Evolutionary conservation across 495 filamentous ascomycete genomes (phyloP), one percentile per base, ranked within the genome.

Genomic region (Xylaria flabelliformis): DNA sequence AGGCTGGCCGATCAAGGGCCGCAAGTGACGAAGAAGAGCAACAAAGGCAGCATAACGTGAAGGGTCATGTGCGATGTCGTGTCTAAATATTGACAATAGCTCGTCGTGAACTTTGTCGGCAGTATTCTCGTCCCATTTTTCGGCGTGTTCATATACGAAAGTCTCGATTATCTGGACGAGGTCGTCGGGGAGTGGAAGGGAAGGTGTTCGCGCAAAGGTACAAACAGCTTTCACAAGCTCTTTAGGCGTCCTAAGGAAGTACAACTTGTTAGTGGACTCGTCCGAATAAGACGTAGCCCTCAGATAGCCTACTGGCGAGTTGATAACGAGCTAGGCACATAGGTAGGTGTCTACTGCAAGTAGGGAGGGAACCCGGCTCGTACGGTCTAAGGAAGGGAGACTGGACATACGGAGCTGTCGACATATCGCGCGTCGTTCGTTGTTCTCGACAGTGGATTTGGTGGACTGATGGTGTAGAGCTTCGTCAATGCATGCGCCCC

Each of bases 31-130:
- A 42, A 94, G 82, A 42, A 89, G 83, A 46, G 83, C 82, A 51
- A 93, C 80, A 78, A 94, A 94, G 13, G 86, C 76, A 4, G 87
- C 88, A 75, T 87, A 86, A 68, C 85, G 88, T 50, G 85, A 83
- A 3, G 87, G 82, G 7, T 82, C 80, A 34, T 85, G 84, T 17
- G 81, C 79, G 24, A 93, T 86, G 51, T 83, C 82, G 74, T 85
- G 86, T 66, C 88, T 82, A 78, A 89, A 91, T 61, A 93, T 79
- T 21, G 80, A 80, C 26, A 90, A 81, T 4, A 94, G 82, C 70
- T 93, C 91, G 12, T 92, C 90, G 59, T 92, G 89, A 65, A 93
- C 80, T 39, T 88, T 86, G 58, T 91, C 87, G 13, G 86, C 83
- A 36, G 88, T 86, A 56, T 83, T 79, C 44, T 91, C 90, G 66